Evolutionary conservation across 2,329 filamentous ascomycete species (phyloP), one percentile per base, ranked within the genome.

Genomic region (Penicillium brasilianum): DNA sequence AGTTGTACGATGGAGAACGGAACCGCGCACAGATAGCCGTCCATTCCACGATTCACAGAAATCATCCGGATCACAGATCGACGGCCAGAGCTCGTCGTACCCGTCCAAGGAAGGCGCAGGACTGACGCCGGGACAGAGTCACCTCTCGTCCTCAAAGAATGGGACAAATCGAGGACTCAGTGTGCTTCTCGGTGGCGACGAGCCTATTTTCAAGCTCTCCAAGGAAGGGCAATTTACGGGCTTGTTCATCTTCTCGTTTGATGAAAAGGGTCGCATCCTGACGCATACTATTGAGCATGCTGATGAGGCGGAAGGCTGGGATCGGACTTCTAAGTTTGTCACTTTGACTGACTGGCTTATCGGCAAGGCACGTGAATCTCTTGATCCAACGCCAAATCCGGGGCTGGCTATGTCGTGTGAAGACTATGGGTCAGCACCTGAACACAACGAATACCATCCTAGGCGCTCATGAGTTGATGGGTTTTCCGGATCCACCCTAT

Each of bases 271-370:
- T 1, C 85, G 92, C 65, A 87, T 99, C 37, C 78, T 90, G 51
- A 92, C 87, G 68, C 95, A 98, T 76, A 96, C 92, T 0, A 98
- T 99, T 71, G 95, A 99, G 78, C 91, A 96, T 78, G 90, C 91
- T 1, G 90, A 97, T 70, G 89, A 95, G 71, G 88, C 89, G 16
- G 87, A 89, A 41, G 87, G 92, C 62, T 96, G 90, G 87, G 93
- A 97, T 70, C 87, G 87, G 64, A 93, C 91, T 28, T 89, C 91
- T 22, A 91, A 89, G 72, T 90, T 99, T 20, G 92, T 98, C 16
- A 93, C 90, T 14, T 81, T 98, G 66, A 97, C 95, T 16, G 95
- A 99, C 75, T 98, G 95, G 94, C 79, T 99, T 65, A 82, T 98
- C 41, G 93, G 93, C 2, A 90, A 90, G 54, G 89, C 93, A 67